These are phyloP conservation scores for Lasiosphaeria hispida DNA, from an alignment of 495 filamentous ascomycete genomes.

Conservation along the genomic window DNA sequence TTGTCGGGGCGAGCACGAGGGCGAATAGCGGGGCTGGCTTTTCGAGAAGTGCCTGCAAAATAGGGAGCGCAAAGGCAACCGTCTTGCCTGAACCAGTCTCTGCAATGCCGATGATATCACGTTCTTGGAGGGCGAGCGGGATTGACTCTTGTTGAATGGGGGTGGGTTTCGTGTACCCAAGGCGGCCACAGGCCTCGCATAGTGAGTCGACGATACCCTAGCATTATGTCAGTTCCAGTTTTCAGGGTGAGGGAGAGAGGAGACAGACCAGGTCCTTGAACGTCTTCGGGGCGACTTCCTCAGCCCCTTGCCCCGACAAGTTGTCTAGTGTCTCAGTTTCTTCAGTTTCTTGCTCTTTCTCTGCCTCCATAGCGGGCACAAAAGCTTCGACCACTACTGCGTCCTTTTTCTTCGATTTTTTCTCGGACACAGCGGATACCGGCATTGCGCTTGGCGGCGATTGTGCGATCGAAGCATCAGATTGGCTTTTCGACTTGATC, in stretches of 20 bases:
- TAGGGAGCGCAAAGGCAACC: conserved; percentile 85
- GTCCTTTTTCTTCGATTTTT: no score
- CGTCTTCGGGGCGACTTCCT: conserved; percentile 50
- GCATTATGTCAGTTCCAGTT: conserved; percentile 15
- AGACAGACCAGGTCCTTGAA: conserved; percentile 67
- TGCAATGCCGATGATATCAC: conserved; percentile 88
- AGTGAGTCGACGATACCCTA: conserved; percentile 78
- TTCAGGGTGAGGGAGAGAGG: not conserved
- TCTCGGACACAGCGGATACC: conserved; percentile 13
- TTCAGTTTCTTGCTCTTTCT: conserved; percentile 1
- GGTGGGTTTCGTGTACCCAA: conserved; percentile 82
- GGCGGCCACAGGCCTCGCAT: conserved; percentile 76
- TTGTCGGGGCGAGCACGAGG: conserved; percentile 83
- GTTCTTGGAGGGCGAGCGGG: conserved; percentile 73
- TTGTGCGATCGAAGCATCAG: not conserved
- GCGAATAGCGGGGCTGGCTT: conserved; percentile 74
- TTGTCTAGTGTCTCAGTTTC: conserved; percentile 20
- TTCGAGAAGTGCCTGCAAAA: conserved; percentile 82
- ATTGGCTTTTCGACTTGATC: not conserved
- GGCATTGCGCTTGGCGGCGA: conserved; percentile 15
- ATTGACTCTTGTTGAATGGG: conserved; percentile 75
- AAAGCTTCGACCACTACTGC: no score
- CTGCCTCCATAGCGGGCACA: not conserved
- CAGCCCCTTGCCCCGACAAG: conserved; percentile 13
- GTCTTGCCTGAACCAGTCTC: conserved; percentile 95